Conservation (phyloP, 2,329 filamentous ascomycete species). For the Alternaria rosae region DNA sequence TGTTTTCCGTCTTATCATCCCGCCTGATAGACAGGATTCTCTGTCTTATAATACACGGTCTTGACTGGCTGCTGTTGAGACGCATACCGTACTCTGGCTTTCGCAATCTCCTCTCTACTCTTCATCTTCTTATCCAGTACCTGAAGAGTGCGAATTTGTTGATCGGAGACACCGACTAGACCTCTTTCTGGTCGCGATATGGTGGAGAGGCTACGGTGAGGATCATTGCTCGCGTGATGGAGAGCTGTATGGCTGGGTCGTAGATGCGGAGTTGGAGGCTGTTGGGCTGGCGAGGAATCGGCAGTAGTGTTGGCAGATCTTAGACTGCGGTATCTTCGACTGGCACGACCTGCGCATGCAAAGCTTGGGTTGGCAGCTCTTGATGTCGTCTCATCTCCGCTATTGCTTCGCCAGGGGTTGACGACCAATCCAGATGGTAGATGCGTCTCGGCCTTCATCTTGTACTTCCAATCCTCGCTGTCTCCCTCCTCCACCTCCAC, state of each 20-base stretch:
- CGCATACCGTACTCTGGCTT: not conserved
- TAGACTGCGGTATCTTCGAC: too few relatives aligned
- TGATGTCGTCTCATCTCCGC: not conserved
- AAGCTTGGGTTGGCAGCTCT: not conserved
- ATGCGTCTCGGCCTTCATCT: not conserved
- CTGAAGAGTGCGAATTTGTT: not conserved
- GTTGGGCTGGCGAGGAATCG: not conserved
- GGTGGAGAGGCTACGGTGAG: not conserved
- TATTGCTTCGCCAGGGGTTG: not conserved
- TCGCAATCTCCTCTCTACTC: not conserved
- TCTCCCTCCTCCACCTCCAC: not conserved
- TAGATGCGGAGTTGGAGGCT: not conserved
- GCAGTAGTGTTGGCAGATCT: not conserved
- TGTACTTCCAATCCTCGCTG: not conserved
- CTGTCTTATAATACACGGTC: conserved; percentile 9
- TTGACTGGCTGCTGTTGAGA: conserved; percentile 5
- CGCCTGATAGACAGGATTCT: conserved; percentile 13
- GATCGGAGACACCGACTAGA: not conserved
- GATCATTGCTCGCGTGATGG: not conserved
- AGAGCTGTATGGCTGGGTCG: not conserved
- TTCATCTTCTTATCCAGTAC: conserved; percentile 6
- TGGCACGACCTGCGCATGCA: too few relatives aligned
- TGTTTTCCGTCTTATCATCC: not conserved
- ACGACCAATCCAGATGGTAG: not conserved
- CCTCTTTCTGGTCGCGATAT: not conserved